Evolutionary conservation across 805 yeast species (phyloP).

Genomic region (Spathaspora arborariae): DNA sequence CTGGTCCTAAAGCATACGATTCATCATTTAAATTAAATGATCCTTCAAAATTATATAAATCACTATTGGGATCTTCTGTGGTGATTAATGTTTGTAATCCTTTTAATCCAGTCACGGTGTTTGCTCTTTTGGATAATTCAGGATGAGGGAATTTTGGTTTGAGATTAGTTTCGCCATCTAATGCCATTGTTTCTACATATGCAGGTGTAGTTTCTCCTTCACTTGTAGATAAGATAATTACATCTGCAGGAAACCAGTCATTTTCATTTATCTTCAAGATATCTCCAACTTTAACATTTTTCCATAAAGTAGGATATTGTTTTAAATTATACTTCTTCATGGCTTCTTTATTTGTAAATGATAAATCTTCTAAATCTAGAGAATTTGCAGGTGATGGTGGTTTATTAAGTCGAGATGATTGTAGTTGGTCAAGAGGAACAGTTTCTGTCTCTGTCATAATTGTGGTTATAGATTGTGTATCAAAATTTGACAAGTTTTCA

Average conservation of each 20-base stretch:
- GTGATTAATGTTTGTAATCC: conserved; percentile 52
- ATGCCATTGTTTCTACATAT: conserved; percentile 91
- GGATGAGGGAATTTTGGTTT: conserved; percentile 69
- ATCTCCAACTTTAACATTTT: conserved; percentile 82
- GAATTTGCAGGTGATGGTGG: not conserved
- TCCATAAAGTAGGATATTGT: conserved; percentile 54
- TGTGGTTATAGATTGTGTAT: conserved; percentile 36
- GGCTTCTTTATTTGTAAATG: conserved; percentile 12
- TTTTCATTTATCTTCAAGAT: conserved; percentile 67
- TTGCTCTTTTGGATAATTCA: conserved; percentile 51
- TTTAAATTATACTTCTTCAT: conserved; percentile 30
- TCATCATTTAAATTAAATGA: conserved; percentile 43
- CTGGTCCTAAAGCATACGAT: conserved; percentile 63
- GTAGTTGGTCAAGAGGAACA: conserved; percentile 14
- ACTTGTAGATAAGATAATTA: conserved; percentile 66
- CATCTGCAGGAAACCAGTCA: conserved; percentile 95
- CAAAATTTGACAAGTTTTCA: conserved; percentile 23
- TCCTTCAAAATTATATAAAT: conserved; percentile 90
- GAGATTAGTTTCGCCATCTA: conserved; percentile 95
- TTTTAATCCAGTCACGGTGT: conserved; percentile 48
- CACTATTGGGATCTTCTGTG: conserved; percentile 88
- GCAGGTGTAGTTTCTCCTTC: conserved; percentile 57
- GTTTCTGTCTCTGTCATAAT: conserved; percentile 36
- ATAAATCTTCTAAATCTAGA: conserved; percentile 4
- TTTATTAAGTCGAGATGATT: not conserved